Conservation (phyloP, 169 alveolate genomes). For the Cyclospora cayetanensis region DNA sequence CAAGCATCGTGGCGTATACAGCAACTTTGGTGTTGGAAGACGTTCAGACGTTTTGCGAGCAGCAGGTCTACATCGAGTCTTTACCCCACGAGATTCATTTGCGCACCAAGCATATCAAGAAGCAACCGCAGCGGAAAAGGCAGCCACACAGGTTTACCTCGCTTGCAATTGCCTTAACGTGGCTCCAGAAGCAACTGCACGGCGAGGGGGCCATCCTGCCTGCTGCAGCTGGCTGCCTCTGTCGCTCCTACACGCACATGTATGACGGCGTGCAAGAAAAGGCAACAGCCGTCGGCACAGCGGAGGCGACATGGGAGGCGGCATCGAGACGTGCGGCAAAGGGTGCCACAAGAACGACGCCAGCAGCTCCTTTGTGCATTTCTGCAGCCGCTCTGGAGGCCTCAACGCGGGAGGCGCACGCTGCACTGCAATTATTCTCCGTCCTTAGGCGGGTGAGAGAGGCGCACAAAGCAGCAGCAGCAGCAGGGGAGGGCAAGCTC, state of each 20-base stretch:
- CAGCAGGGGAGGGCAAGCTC: background rate
- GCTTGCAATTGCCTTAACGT: background rate
- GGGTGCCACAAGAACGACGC: too few relatives aligned
- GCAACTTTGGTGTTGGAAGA: background rate
- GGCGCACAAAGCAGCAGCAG: background rate
- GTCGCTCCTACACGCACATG: background rate
- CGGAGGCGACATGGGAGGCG: background rate
- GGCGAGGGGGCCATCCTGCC: constrained; percentile 20
- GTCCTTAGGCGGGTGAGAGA: background rate
- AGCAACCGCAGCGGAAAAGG: background rate
- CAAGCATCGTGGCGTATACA: background rate
- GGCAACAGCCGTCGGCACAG: background rate
- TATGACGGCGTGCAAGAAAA: background rate
- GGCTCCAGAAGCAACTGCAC: constrained; percentile 16
- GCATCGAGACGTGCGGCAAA: too few relatives aligned
- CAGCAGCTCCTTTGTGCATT: too few relatives aligned
- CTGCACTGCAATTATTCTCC: background rate
- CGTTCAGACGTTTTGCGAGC: background rate
- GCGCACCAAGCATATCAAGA: background rate
- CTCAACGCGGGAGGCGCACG: background rate
- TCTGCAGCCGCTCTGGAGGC: background rate
- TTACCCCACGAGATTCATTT: background rate
- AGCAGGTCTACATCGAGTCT: background rate
- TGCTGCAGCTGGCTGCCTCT: constrained; percentile 25
- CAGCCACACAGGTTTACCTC: background rate